Evolutionary conservation across 805 yeast species (phyloP).

Genomic region (Brettanomyces nanus): DNA sequence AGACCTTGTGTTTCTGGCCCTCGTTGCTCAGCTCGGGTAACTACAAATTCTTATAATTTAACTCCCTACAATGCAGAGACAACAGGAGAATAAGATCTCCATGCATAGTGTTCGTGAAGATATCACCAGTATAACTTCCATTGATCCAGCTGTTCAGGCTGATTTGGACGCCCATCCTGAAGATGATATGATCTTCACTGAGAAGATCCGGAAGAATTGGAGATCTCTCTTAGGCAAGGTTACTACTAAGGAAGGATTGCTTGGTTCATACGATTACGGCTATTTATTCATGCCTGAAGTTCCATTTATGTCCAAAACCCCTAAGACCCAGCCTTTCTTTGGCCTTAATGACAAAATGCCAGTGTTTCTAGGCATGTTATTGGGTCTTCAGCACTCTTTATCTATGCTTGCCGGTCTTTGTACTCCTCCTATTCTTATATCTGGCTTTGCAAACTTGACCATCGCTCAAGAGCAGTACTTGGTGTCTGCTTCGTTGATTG

Average conservation of each 20-base stretch:
- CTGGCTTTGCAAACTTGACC: constrained; percentile 52
- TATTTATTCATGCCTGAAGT: constrained; percentile 73
- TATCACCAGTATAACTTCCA: not conserved
- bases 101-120: not conserved
- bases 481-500: constrained; percentile 66
- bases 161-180: constrained; percentile 4
- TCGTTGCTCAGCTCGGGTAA: too few relatives aligned
- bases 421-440: constrained; percentile 72
- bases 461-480: constrained; percentile 46
- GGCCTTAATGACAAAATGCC: constrained; percentile 79
- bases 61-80: too few relatives aligned
- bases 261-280: constrained; percentile 84
- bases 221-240: constrained; percentile 11
- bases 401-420: constrained; percentile 91
- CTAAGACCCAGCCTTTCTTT: constrained; percentile 69
- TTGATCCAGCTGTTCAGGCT: constrained; percentile 4
- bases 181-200: not conserved
- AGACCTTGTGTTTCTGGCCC: too few relatives aligned
- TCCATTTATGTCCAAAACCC: constrained; percentile 48
- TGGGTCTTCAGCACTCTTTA: constrained; percentile 82
- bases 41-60: too few relatives aligned
- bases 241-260: constrained; percentile 69
- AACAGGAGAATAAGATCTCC: too few relatives aligned
- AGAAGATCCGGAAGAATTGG: constrained; percentile 5
- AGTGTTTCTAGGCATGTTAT: constrained; percentile 58